Percentiles rank a stretch among this genome's conserved stretches.
Evolutionary conservation across 495 filamentous ascomycete genomes (phyloP).

Genomic region (Mytilinidion resinicola): DNA sequence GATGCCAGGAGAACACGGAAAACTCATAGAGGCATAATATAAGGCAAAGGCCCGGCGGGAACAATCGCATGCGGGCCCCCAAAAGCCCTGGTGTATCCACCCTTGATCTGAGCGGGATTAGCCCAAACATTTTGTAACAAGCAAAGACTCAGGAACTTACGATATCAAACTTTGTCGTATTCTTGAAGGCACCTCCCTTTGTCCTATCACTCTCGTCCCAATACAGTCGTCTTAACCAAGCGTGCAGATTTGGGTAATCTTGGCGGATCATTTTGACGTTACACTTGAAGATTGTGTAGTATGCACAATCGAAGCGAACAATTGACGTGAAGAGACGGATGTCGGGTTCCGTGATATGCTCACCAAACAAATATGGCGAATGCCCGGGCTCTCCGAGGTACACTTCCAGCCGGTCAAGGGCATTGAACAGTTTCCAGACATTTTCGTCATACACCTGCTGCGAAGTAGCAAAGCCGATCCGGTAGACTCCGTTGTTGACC

Average conservation of each 20-base stretch:
- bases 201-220: constrained; percentile 54
- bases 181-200: constrained; percentile 53
- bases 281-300: constrained; percentile 62
- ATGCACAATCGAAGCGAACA: constrained; percentile 61
- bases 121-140: background rate
- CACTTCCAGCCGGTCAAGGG: constrained; percentile 56
- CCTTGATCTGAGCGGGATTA: constrained; percentile 24
- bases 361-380: constrained; percentile 58
- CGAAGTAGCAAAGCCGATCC: constrained; percentile 58
- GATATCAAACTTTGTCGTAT: constrained; percentile 59
- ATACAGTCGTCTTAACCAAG: constrained; percentile 65
- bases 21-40: constrained; percentile 42
- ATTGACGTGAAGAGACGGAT: constrained; percentile 59
- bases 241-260: constrained; percentile 63
- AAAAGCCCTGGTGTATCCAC: constrained; percentile 24
- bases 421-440: constrained; percentile 54
- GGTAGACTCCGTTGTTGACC: constrained; percentile 69
- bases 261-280: constrained; percentile 64
- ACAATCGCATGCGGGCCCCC: constrained; percentile 38
- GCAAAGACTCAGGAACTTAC: constrained; percentile 34
- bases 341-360: constrained; percentile 62
- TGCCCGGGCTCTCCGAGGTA: constrained; percentile 46
- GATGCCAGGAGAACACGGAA: background rate
- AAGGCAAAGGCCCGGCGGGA: constrained; percentile 58
- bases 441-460: constrained; percentile 59